Evolutionary conservation across 2,329 filamentous ascomycete species (phyloP).

Genomic region (Neonectria coccinea): DNA sequence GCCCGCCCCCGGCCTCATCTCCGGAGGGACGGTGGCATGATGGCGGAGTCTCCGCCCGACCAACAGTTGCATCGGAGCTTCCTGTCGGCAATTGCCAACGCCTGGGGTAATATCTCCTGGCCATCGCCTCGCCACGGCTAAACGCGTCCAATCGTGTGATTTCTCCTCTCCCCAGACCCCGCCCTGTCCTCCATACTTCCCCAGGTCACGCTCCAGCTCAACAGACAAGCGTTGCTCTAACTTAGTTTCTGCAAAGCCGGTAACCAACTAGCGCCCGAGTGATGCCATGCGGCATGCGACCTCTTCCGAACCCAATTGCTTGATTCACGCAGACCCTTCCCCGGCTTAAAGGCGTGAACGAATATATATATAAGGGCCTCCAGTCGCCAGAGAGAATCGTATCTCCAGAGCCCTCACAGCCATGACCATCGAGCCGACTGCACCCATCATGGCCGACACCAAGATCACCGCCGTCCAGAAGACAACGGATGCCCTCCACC

Average conservation of each 20-base stretch:
- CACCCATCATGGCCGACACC: slow-evolving; percentile 42
- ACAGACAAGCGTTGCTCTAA: neutral
- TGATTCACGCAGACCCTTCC: neutral
- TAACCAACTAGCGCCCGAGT: neutral
- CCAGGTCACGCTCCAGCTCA: slow-evolving; percentile 10
- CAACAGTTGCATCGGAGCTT: slow-evolving; percentile 13
- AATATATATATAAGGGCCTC: slow-evolving; percentile 21
- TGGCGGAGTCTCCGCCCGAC: slow-evolving; percentile 22
- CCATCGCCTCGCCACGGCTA: neutral
- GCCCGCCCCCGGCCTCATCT: neutral
- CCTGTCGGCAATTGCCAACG: slow-evolving; percentile 14
- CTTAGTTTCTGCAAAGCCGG: slow-evolving; percentile 3
- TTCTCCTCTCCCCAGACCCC: slow-evolving; percentile 21
- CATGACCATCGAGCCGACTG: neutral
- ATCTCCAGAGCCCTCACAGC: neutral
- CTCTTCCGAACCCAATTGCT: neutral
- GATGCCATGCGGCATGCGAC: slow-evolving; percentile 12
- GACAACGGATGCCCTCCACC: slow-evolving; percentile 44
- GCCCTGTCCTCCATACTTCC: slow-evolving; percentile 18
- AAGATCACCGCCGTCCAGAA: slow-evolving; percentile 25
- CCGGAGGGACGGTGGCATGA: neutral
- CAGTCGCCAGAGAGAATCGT: neutral
- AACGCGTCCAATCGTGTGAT: slow-evolving; percentile 14
- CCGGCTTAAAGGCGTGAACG: neutral
- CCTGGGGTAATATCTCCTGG: neutral